phyloP scores from a whole-genome alignment of 2,329 filamentous ascomycete species.

The Helotiales sp. region DNA sequence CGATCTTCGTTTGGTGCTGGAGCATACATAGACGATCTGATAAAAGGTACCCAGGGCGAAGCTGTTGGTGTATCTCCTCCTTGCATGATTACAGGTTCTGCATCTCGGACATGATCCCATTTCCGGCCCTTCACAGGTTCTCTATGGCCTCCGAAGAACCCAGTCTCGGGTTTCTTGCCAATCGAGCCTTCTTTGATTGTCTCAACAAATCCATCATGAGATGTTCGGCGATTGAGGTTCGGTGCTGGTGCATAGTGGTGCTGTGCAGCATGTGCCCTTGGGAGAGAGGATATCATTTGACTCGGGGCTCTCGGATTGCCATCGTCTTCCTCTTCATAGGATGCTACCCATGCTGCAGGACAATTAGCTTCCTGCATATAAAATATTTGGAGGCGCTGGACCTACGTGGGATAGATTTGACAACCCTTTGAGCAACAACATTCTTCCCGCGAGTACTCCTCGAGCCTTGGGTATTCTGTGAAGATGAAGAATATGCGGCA shows the following conservation, averaged over 20 bases:
- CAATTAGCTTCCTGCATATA: background rate
- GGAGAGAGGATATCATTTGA: slow-evolving; percentile 35
- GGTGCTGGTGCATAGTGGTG: slow-evolving; percentile 36
- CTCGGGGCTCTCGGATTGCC: slow-evolving; percentile 28
- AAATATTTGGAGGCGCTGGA: background rate
- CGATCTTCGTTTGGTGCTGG: slow-evolving; percentile 35
- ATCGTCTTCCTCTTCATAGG: slow-evolving; percentile 40
- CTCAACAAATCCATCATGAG: slow-evolving; percentile 43
- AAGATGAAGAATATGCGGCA: slow-evolving; percentile 37
- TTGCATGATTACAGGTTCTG: slow-evolving; percentile 43
- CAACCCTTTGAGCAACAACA: slow-evolving; percentile 33
- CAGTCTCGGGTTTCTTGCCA: slow-evolving; percentile 37
- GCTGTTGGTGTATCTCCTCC: slow-evolving; percentile 30
- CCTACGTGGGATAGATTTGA: slow-evolving; percentile 42
- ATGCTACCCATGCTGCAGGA: slow-evolving; percentile 43
- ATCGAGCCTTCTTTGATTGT: slow-evolving; percentile 33
- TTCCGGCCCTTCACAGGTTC: slow-evolving; percentile 43
- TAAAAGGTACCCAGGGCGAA: slow-evolving; percentile 41
- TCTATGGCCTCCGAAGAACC: slow-evolving; percentile 42
- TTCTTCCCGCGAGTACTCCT: slow-evolving; percentile 35
- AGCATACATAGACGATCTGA: slow-evolving; percentile 43
- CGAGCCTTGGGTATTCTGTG: slow-evolving; percentile 37
- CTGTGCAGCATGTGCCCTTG: slow-evolving; percentile 38
- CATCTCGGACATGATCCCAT: slow-evolving; percentile 44
- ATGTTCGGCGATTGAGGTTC: slow-evolving; percentile 34